These are phyloP conservation scores for Bullera alba DNA, from an alignment of 768 basidiomycete genomes.

Conservation along the genomic window DNA sequence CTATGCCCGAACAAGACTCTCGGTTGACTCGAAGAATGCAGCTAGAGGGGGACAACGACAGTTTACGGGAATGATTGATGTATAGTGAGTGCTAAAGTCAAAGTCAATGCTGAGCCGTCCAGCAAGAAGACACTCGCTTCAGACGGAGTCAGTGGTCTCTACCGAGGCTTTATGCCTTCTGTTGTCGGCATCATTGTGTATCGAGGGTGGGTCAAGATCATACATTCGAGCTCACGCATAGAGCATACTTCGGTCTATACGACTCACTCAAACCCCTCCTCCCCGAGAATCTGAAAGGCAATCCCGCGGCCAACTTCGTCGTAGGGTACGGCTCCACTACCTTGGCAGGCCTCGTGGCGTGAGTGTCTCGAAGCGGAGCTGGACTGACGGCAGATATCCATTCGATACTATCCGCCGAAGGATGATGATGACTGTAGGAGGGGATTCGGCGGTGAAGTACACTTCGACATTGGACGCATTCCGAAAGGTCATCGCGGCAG, in stretches of 20 bases:
- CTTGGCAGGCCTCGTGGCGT: constrained; percentile 21
- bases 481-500: constrained; percentile 48
- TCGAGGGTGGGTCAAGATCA: constrained; percentile 35
- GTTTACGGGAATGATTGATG: constrained; percentile 49
- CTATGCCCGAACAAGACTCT: constrained; percentile 50
- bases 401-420: constrained; percentile 51
- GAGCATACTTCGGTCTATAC: constrained; percentile 49
- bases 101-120: not conserved
- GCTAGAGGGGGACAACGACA: constrained; percentile 49
- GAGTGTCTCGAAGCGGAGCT: not conserved
- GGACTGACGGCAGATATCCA: constrained; percentile 47
- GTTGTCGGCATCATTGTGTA: constrained; percentile 50
- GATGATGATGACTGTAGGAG: constrained; percentile 51
- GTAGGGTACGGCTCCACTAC: constrained; percentile 51
- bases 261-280: constrained; percentile 48
- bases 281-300: constrained; percentile 48
- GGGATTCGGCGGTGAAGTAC: constrained; percentile 47
- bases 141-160: constrained; percentile 50
- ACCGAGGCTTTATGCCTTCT: constrained; percentile 50
- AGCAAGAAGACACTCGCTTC: constrained; percentile 48
- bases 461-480: constrained; percentile 49
- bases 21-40: constrained; percentile 48
- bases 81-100: constrained; percentile 37
- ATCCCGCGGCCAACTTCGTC: constrained; percentile 49
- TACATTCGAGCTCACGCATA: not conserved